A percentile compares a stretch with the other conserved stretches of the same genome.
phyloP scores from a whole-genome alignment of 108 stramenopile genomes.

The Skeletonema marinoi region DNA sequence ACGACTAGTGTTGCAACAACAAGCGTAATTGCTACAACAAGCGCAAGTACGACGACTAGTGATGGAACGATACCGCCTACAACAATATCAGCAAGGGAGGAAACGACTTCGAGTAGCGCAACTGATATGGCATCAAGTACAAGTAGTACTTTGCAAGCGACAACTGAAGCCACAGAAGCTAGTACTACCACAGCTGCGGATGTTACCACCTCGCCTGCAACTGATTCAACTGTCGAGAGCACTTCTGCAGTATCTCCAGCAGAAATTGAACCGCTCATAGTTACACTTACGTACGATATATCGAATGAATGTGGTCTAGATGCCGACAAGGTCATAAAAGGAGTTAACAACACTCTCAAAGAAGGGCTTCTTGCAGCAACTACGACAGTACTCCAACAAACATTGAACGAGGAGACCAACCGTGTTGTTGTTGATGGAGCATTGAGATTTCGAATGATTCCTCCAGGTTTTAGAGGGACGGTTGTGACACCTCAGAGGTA shows the following conservation, averaged over 20 bases:
- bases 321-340: conserved; percentile 56
- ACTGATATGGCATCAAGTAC: not conserved
- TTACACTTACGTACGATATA: conserved; percentile 28
- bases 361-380: conserved; percentile 53
- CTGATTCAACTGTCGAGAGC: not conserved
- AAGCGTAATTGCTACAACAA: no score
- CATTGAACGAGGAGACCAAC: conserved; percentile 54
- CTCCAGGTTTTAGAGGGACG: not conserved
- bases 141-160: not conserved
- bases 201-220: conserved; percentile 1
- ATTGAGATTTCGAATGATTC: not conserved
- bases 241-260: not conserved
- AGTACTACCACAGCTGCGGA: not conserved
- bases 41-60: not conserved
- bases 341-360: conserved; percentile 52
- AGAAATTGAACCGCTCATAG: not conserved
- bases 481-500: not conserved
- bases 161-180: conserved; percentile 1
- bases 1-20: not conserved
- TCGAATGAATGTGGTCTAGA: conserved; percentile 40
- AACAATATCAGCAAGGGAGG: no score
- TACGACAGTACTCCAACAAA: conserved; percentile 32
- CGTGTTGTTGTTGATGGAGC: not conserved
- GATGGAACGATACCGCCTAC: not conserved
- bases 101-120: not conserved